phyloP scores from a whole-genome alignment of 768 basidiomycete species.

The Xerocomellus chrysenteron region DNA sequence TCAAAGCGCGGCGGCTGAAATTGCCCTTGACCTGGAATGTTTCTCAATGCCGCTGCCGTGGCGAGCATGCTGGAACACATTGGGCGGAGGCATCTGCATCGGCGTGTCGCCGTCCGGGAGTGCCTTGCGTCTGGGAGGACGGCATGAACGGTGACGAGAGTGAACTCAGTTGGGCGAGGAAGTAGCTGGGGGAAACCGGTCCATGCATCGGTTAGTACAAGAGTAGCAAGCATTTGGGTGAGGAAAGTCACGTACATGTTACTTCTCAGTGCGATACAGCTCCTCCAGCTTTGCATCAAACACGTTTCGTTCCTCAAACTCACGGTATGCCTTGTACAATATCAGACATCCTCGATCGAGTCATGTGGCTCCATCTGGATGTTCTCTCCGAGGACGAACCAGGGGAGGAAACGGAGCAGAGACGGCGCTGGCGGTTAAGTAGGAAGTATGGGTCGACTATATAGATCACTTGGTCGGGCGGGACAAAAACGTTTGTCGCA shows the following conservation, averaged over 20 bases:
- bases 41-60: constrained; percentile 23
- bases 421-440: constrained; percentile 73
- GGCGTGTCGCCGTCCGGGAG: neutral
- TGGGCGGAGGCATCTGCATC: constrained; percentile 2
- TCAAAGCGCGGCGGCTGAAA: constrained; percentile 25
- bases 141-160: constrained; percentile 6
- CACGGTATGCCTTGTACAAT: constrained; percentile 78
- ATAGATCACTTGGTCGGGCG: constrained; percentile 93
- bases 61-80: constrained; percentile 26
- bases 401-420: constrained; percentile 90
- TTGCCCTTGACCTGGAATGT: constrained; percentile 20
- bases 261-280: constrained; percentile 73
- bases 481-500: constrained; percentile 86
- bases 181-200: neutral
- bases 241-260: constrained; percentile 51
- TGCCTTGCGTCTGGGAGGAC: neutral
- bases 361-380: constrained; percentile 96
- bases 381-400: constrained; percentile 88
- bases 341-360: constrained; percentile 97
- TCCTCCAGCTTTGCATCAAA: constrained; percentile 91
- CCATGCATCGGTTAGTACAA: neutral
- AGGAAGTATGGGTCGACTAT: constrained; percentile 95
- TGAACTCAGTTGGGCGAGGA: neutral
- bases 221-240: neutral
- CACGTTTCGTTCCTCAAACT: constrained; percentile 67